A percentile compares a stretch with the other conserved stretches of the same genome.
Evolutionary conservation across 805 yeast genomes (phyloP).

Genomic region (Suhomyces sp.): DNA sequence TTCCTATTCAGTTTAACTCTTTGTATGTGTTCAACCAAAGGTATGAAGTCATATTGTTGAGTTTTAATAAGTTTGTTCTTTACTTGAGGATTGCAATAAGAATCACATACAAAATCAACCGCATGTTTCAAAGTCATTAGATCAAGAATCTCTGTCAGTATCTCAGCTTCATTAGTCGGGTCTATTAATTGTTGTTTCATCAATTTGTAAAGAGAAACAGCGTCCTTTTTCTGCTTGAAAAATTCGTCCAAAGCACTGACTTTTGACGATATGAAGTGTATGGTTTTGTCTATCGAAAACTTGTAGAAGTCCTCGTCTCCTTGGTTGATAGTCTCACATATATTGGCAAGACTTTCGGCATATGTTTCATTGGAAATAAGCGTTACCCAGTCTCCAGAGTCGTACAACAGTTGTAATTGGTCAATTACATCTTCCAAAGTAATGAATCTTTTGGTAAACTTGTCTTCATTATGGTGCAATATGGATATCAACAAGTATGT

Average conservation of each 20-base stretch:
- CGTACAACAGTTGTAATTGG: conserved; percentile 24
- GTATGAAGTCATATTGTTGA: conserved; percentile 20
- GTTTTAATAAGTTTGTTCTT: conserved; percentile 19
- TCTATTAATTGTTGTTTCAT: conserved; percentile 5
- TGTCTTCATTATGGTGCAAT: conserved; percentile 25
- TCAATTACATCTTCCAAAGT: conserved; percentile 48
- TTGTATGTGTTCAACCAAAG: conserved; percentile 18
- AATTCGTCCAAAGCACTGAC: conserved; percentile 30
- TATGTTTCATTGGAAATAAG: conserved; percentile 20
- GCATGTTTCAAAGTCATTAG: conserved; percentile 41
- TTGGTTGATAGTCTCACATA: conserved; percentile 35
- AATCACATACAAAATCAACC: conserved; percentile 46
- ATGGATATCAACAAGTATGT: conserved; percentile 39
- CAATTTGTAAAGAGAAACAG: conserved; percentile 1
- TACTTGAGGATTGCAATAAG: conserved; percentile 36
- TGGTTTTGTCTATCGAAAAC: conserved; percentile 39
- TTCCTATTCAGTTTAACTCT: conserved; percentile 18
- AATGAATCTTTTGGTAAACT: conserved; percentile 29
- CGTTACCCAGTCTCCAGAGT: conserved; percentile 29
- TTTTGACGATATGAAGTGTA: conserved; percentile 37
- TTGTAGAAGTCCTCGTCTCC: conserved; percentile 38
- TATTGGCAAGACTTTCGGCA: conserved; percentile 5
- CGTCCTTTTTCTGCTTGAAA: conserved; percentile 19
- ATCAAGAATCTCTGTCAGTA: conserved; percentile 35
- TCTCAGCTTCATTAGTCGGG: conserved; percentile 15